These are phyloP conservation scores for Talaromyces verruculosus DNA, from an alignment of 2,329 filamentous ascomycete genomes.

Conservation along the genomic window DNA sequence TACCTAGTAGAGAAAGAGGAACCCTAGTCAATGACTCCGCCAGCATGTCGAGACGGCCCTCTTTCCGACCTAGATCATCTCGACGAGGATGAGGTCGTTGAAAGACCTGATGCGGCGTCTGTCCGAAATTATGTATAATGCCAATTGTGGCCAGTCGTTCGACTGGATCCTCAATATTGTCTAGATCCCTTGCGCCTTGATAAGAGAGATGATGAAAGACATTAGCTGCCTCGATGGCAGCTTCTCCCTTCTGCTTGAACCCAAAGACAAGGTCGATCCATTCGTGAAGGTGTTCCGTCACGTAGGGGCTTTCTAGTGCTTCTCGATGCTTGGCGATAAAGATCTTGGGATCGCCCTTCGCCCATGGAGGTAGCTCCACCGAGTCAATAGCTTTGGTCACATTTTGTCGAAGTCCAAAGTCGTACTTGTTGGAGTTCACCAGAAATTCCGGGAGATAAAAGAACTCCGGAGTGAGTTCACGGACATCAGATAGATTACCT, in stretches of 20 bases:
- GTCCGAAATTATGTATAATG: constrained; percentile 97
- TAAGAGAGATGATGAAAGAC: constrained; percentile 97
- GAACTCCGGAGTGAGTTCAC: constrained; percentile 94
- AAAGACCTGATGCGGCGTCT: constrained; percentile 95
- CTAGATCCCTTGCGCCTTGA: constrained; percentile 86
- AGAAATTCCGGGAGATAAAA: constrained; percentile 96
- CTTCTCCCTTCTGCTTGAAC: constrained; percentile 87
- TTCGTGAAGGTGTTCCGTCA: constrained; percentile 82
- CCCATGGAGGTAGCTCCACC: constrained; percentile 91
- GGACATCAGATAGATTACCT: constrained; percentile 89
- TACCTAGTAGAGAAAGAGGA: constrained; percentile 73
- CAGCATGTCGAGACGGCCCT: constrained; percentile 72
- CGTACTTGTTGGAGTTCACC: constrained; percentile 89
- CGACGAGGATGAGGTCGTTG: constrained; percentile 73
- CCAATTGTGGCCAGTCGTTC: constrained; percentile 87
- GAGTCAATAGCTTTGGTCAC: constrained; percentile 76
- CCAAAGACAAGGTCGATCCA: constrained; percentile 98
- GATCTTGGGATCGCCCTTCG: constrained; percentile 90
- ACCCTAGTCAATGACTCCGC: constrained; percentile 74
- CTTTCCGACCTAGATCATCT: constrained; percentile 65
- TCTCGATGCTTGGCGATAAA: constrained; percentile 97
- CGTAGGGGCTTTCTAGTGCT: constrained; percentile 87
- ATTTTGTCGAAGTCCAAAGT: constrained; percentile 85
- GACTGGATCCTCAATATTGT: constrained; percentile 83
- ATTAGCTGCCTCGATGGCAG: constrained; percentile 85